Evolutionary conservation across 2,329 filamentous ascomycete species (phyloP), one percentile per base, ranked within the genome.

Genomic region (Herpotrichia juniperi): DNA sequence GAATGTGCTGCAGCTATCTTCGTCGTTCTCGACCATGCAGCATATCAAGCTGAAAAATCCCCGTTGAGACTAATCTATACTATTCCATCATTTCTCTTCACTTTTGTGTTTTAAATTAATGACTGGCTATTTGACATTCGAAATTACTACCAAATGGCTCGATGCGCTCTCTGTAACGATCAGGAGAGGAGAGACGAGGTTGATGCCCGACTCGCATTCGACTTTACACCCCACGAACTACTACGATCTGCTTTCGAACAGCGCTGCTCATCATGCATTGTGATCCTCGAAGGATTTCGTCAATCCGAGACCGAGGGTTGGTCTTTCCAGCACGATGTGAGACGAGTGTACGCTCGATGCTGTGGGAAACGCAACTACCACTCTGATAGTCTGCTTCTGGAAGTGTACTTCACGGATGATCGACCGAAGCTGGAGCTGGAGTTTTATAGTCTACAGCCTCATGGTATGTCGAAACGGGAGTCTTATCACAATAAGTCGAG

Each of bases 361-460:
- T 47, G 19, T 19, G 28, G 37, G 21, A 37, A 25, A 42, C 46
- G 30, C 1, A 48, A 50, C 6, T 19, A 32, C 11, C 34, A 48
- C 17, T 26, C 28, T 6, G 50, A 59, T n/a, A 59, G 51, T 1
- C 48, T 58, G 7, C 28, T 28, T 3, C 26, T 59, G 17, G 56
- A 59, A 17, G 44, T 58, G 5, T 48, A 45, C 22, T 63, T 58
- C 42, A 16, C 46, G 1, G 54, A 63, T 31, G 51, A 58, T 44
- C 47, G 59, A 17, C 57, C 53, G 0, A 62, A 59, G 37, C 19
- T 58, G 11, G 53, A 61, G 32, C 46, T 63, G 3, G 58, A 63
- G 37, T 55, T 59, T 17, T 61, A 57, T 31, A 56, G 50, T 30
- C 37, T 55, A 11, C 30, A 48, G 30, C 30, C 48, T 6, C 47